phyloP scores from a whole-genome alignment of 345 rosid genomes.

The Syzygium oleosum region DNA sequence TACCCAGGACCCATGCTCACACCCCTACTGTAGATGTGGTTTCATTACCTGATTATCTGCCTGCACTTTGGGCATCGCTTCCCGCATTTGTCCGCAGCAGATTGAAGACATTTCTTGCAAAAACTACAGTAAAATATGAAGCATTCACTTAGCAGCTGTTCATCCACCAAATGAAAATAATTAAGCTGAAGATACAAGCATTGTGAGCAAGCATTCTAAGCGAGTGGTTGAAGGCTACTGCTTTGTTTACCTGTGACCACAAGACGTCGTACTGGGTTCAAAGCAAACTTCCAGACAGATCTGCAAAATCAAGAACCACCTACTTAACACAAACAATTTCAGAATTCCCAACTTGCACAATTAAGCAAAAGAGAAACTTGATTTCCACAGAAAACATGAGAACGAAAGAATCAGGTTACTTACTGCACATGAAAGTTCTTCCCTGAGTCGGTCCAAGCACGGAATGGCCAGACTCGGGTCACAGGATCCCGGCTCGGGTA shows the following conservation, averaged over 20 bases:
- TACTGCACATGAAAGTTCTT: constrained; percentile 94
- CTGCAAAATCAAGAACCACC: constrained; percentile 25
- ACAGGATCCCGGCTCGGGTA: constrained; percentile 12
- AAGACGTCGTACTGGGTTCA: constrained; percentile 92
- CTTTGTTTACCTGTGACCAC: constrained; percentile 74
- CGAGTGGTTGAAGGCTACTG: background rate
- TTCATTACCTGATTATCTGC: constrained; percentile 59
- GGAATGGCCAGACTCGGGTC: constrained; percentile 26
- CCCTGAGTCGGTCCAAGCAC: constrained; percentile 74
- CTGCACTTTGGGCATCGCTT: constrained; percentile 91
- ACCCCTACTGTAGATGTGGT: background rate
- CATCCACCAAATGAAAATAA: background rate
- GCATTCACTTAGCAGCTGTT: background rate
- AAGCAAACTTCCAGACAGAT: constrained; percentile 90
- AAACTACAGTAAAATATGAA: constrained; percentile 36
- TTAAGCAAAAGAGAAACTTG: background rate
- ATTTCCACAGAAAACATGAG: background rate
- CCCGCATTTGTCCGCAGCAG: constrained; percentile 91
- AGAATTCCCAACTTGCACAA: background rate
- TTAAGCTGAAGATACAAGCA: background rate
- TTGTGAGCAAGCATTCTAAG: background rate
- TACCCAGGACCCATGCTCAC: too few species aligned
- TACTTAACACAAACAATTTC: background rate
- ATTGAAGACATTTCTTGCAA: constrained; percentile 76
- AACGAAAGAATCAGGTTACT: constrained; percentile 5